Base-by-base conservation (phyloP, 176 grass and related monocot species). In the Phoenix dactylifera region DNA sequence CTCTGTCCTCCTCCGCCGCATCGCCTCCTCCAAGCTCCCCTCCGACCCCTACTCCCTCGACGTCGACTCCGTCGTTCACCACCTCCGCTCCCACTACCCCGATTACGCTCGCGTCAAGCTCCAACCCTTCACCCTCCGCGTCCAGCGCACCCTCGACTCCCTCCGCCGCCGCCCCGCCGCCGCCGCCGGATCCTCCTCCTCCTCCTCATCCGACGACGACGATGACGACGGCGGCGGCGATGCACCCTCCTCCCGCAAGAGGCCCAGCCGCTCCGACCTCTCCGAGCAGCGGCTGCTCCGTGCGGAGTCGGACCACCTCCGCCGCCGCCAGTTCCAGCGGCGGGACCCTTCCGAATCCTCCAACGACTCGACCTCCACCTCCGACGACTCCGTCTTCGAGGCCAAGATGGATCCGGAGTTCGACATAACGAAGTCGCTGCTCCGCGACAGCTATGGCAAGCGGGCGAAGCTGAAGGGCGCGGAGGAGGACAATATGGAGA, bases 381-480 rank as follows among this genome's bases (percentile, higher is more conserved):
- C 74, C 51, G 84, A 77, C 50, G 71, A 76, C 39, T 61, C 74
- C 2, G 61, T 17, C 10, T 76, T 58, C 1, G 62, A 68, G 1
- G 28, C 54, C 16, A 57, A 75, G 59, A 51, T 72, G 6, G 51
- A 72, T n/a, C 87, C 75, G 7, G 26, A n/a, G 64, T 78, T 71
- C 48, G 87, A 97, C 25, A n/a, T 97, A 66, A 83, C 75, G 68
- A 97, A 83, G 61, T 72, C 72, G 53, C 66, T 67, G 57, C 78
- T 91, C 48, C 76, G 92, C 35, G 56, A 77, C 16, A 57, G 59
- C 0, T 97, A 97, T 59, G 29, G 53, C 28, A 74, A 82, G 24
- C 75, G 76, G 51, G 23, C 63, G 18, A 80, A 86, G 18, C 62
- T 2, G 35, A 3, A 9, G 0, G 35, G 6, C 10, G 35, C 1